Conservation (phyloP, 768 basidiomycete genomes). For the Tricholoma terreum region DNA sequence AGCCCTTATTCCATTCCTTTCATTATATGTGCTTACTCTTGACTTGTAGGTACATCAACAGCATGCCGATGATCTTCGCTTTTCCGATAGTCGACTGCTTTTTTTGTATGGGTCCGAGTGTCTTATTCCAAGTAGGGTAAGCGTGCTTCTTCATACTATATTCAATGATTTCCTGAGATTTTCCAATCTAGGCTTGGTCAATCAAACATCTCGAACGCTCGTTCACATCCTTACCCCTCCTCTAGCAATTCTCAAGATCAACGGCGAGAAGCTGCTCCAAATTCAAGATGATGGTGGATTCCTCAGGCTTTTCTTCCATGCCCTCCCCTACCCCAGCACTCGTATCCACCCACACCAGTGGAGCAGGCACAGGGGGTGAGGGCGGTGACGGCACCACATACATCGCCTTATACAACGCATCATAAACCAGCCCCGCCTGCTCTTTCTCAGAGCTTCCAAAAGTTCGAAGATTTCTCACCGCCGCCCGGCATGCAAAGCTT, state of each 20-base stretch:
- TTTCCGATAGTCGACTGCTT: slow-evolving; percentile 98
- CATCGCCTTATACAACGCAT: slow-evolving; percentile 84
- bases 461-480: slow-evolving; percentile 80
- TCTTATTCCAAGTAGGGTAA: slow-evolving; percentile 97
- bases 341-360: slow-evolving; percentile 47
- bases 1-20: slow-evolving; percentile 41
- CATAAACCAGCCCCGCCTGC: slow-evolving; percentile 86
- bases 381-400: slow-evolving; percentile 72
- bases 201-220: slow-evolving; percentile 19
- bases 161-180: slow-evolving; percentile 11
- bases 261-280: slow-evolving; percentile 89
- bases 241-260: slow-evolving; percentile 93
- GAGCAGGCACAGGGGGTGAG: slow-evolving; percentile 38
- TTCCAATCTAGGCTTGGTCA: slow-evolving; percentile 47
- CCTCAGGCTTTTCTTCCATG: slow-evolving; percentile 76
- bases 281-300: slow-evolving; percentile 97
- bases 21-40: too few relatives aligned
- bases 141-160: not conserved
- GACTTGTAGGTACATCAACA: slow-evolving; percentile 71
- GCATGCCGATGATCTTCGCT: slow-evolving; percentile 96
- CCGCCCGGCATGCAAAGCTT: slow-evolving; percentile 87
- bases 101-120: slow-evolving; percentile 98
- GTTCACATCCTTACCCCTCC: slow-evolving; percentile 9
- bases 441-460: slow-evolving; percentile 84
- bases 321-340: slow-evolving; percentile 36